Base-by-base conservation (phyloP, 78 protist genomes). In the Dictyostelium firmibasis region DNA sequence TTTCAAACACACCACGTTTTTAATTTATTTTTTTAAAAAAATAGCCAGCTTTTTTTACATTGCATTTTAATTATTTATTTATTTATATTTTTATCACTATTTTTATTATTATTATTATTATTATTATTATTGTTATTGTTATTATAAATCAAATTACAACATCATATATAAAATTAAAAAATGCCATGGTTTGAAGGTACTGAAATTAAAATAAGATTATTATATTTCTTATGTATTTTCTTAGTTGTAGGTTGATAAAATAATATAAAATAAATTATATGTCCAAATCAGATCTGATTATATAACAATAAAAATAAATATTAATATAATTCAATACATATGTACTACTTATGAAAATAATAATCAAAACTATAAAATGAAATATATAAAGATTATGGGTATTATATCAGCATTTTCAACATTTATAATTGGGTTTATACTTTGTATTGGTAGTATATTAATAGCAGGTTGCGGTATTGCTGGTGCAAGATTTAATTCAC, bases 401-500 rank as follows among this genome's bases (percentile, higher is more conserved):
- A 33, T 88, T n/a, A n/a, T 88, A 14, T 79, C 85, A 13, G 81
- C 81, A 25, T 35, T 88, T 29, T 64, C 86, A 25, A 64, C 69
- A 36, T 29, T 64, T 16, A 20, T 88, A 7, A 88, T 88, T 18
- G 93, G 93, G 60, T 77, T 88, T 43, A 43, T 88, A 64, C 25
- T 88, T 25, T 88, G 85, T 62, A 18, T 78, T 64, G 86, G 44
- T 41, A 64, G 78, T 18, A 2, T 77, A 25, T 33, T 57, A 5
- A 60, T 88, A 14, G 93, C 93, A 36, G 70, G 10, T 3, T 50
- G 82, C 67, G 93, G 93, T 38, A 76, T 78, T 13, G 78, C 72
- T 7, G 93, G 93, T 88, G 93, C 93, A 8, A 76, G 67, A 79
- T 88, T 88, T 44, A 88, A 76, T 31, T 27, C 47, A 11, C 44